A percentile compares a stretch with the other conserved stretches of the same genome.
phyloP scores from a whole-genome alignment of 2,329 filamentous ascomycete genomes.

The Scedosporium boydii region DNA sequence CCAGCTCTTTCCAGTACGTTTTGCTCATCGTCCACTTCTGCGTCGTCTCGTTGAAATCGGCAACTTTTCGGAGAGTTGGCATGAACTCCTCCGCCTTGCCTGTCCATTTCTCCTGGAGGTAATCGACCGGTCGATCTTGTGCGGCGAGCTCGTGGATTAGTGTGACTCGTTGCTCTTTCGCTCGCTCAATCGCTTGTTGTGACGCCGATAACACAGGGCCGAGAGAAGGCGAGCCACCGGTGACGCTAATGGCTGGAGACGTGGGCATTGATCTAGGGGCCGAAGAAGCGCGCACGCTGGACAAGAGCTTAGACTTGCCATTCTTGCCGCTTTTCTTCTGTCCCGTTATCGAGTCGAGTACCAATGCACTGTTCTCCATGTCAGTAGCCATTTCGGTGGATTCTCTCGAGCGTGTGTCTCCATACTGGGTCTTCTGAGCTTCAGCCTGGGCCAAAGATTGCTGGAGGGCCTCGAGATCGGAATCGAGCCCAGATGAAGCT shows the following conservation, averaged over 20 bases:
- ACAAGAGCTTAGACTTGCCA: slow-evolving; percentile 31
- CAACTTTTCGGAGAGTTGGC: slow-evolving; percentile 47
- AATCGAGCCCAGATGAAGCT: slow-evolving; percentile 31
- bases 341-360: slow-evolving; percentile 22
- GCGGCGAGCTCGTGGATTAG: slow-evolving; percentile 54
- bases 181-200: slow-evolving; percentile 40
- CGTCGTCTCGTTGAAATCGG: slow-evolving; percentile 35
- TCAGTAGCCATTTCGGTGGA: slow-evolving; percentile 19
- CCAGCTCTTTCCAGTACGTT: slow-evolving; percentile 52
- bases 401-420: slow-evolving; percentile 4
- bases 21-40: slow-evolving; percentile 48
- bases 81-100: slow-evolving; percentile 45
- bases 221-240: slow-evolving; percentile 41
- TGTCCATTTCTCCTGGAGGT: slow-evolving; percentile 40
- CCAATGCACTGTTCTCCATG: slow-evolving; percentile 16
- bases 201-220: slow-evolving; percentile 40
- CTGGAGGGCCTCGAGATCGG: slow-evolving; percentile 41
- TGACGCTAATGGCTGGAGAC: slow-evolving; percentile 46
- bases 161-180: slow-evolving; percentile 41
- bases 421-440: slow-evolving; percentile 27
- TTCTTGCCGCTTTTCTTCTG: slow-evolving; percentile 24
- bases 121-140: slow-evolving; percentile 37
- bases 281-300: slow-evolving; percentile 25
- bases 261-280: slow-evolving; percentile 33
- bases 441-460: slow-evolving; percentile 32